Base-by-base conservation (phyloP, 345 rosid genomes). In the Angophora floribunda region DNA sequence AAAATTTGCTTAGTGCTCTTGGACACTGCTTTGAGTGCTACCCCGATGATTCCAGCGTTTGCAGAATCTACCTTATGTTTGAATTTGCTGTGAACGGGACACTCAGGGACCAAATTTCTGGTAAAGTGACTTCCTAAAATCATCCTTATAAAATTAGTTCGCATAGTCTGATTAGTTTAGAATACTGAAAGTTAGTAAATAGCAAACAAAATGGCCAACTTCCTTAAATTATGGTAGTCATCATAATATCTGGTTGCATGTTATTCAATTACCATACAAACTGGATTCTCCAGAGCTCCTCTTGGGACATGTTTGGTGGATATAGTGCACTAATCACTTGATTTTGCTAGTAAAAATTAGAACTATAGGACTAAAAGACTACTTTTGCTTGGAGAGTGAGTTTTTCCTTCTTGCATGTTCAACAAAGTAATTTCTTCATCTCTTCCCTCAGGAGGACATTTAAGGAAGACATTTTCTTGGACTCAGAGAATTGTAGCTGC, bases 11-110 rank as follows among this genome's bases (percentile, higher is more conserved):
- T 47, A 93, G 97, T 91, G 90, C 93, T 88, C 93, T 95, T 79
- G 97, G 97, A 16, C 97, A 95, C 90, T 93, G 97, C 90, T 90
- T 94, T 4, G 92, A 92, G 30, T 88, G 91, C 78, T 82, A 87
- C 87, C 88, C 61, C 16, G 91, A 93, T 67, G 93, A 94, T 90
- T 91, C 94, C 28, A 92, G 88, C 61, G 89, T 90, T 51, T 88
- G 86, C 91, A 88, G 52, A 85, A 87, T 94, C 52, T 89, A 90
- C 92, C 92, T 94, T 24, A 45, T 95, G 52, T 94, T 93, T n/a
- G 95, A 95, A 89, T 94, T 88, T 85, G 57, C 88, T 41, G 85
- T 92, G 10, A 91, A 93, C 32, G 92, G 91, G 53, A 92, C 94
- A 2, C 90, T 94, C 36, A 93, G 97, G 91, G 91, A 88, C 85